These are phyloP conservation scores for Curvularia sp. DNA, from an alignment of 2,329 filamentous ascomycete species.

Conservation along the genomic window DNA sequence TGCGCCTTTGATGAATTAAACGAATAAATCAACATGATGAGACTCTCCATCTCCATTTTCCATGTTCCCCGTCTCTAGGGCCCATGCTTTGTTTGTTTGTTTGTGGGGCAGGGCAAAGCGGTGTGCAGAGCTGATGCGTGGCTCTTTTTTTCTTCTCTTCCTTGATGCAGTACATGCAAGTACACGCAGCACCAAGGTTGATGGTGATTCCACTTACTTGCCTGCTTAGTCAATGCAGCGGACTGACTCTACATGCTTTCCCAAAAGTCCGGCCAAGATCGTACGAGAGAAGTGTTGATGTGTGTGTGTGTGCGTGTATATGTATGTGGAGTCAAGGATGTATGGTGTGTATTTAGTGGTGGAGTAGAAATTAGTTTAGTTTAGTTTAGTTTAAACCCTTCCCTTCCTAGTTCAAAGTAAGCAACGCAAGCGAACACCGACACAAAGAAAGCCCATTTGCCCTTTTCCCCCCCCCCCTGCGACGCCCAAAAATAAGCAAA, in stretches of 20 bases:
- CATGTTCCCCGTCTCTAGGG: neutral
- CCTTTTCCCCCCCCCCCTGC: neutral
- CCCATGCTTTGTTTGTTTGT: neutral
- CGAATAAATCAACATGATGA: neutral
- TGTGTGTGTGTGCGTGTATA: too few species aligned
- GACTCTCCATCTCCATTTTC: neutral
- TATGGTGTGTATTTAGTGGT: neutral
- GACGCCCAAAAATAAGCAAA: neutral
- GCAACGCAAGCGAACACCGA: neutral
- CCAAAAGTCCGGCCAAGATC: neutral
- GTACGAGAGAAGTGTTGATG: neutral
- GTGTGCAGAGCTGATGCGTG: constrained; percentile 13
- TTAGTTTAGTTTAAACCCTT: too few species aligned
- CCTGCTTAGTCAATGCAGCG: neutral
- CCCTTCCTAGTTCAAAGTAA: neutral
- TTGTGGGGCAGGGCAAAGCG: constrained; percentile 7
- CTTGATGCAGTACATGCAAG: constrained; percentile 9
- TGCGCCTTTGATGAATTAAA: neutral
- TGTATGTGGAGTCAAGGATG: neutral
- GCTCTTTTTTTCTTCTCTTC: neutral
- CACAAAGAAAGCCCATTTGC: neutral
- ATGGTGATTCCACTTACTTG: neutral
- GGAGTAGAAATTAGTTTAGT: neutral
- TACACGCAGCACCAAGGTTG: neutral
- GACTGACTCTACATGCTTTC: neutral